These are phyloP conservation scores for Agrostemma githago DNA, from an alignment of 148 eudicot genomes.

Conservation along the genomic window DNA sequence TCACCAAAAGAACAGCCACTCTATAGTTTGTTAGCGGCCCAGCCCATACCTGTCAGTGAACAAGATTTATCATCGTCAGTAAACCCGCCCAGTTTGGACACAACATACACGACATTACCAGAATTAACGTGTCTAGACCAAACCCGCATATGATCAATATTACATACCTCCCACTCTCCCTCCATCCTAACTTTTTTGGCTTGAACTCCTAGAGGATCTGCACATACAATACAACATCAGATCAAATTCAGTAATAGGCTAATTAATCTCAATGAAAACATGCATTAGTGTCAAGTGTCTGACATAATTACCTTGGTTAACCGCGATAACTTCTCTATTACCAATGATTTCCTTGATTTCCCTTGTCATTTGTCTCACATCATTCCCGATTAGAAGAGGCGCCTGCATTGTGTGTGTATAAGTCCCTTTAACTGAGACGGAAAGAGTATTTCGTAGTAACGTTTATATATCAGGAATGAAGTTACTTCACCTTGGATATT, in stretches of 20 bases:
- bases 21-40: constrained; percentile 61
- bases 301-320: constrained; percentile 58
- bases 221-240: not conserved
- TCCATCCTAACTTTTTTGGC: constrained; percentile 67
- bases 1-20: constrained; percentile 57
- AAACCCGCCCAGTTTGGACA: too few relatives aligned
- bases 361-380: constrained; percentile 48
- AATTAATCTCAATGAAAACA: too few relatives aligned
- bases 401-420: constrained; percentile 33
- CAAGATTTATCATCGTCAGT: not conserved
- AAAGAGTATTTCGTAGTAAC: not conserved
- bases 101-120: too few relatives aligned
- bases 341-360: constrained; percentile 52
- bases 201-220: constrained; percentile 77
- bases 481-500: constrained; percentile 49
- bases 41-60: constrained; percentile 61
- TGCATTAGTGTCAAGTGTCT: too few relatives aligned
- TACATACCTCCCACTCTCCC: constrained; percentile 59
- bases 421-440: not conserved
- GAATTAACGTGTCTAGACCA: too few relatives aligned
- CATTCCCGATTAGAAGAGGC: constrained; percentile 79
- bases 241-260: not conserved
- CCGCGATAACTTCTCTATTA: constrained; percentile 65
- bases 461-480: not conserved
- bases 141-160: too few relatives aligned